phyloP scores from a whole-genome alignment of 495 filamentous ascomycete genomes.

The Penicillium flavigenum region DNA sequence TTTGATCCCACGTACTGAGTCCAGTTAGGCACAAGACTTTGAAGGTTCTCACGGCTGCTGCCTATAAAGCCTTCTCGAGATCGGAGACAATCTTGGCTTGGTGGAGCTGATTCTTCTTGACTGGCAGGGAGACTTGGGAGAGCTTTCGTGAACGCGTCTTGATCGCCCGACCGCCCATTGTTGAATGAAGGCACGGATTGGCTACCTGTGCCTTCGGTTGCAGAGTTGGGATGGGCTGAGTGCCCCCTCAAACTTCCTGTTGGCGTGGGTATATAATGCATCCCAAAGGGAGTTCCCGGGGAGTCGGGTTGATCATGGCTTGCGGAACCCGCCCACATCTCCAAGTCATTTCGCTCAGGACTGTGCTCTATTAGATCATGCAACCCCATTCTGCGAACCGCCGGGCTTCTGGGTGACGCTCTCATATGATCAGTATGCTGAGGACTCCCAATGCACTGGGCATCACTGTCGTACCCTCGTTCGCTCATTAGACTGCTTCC shows the following conservation, averaged over 20 bases:
- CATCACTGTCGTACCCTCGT: conserved; percentile 49
- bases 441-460: conserved; percentile 40
- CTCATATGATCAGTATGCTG: conserved; percentile 15
- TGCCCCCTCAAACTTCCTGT: conserved; percentile 7
- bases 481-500: conserved; percentile 44
- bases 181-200: conserved; percentile 1
- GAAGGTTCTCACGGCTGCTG: conserved; percentile 12
- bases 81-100: background rate
- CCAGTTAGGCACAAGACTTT: conserved; percentile 18
- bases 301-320: conserved; percentile 1
- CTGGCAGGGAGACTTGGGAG: conserved; percentile 13
- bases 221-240: background rate
- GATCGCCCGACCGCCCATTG: background rate
- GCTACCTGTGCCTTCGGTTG: background rate
- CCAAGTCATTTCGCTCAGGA: conserved; percentile 20
- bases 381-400: conserved; percentile 15
- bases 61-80: background rate
- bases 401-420: conserved; percentile 9
- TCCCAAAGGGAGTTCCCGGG: conserved; percentile 14
- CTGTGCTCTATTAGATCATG: conserved; percentile 25
- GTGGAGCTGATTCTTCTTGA: background rate
- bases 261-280: conserved; percentile 22
- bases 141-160: conserved; percentile 5
- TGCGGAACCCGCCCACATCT: conserved; percentile 9
- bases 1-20: conserved; percentile 15